phyloP scores from a whole-genome alignment of 2,329 filamentous ascomycete genomes.

The Leptographium radiaticola region DNA sequence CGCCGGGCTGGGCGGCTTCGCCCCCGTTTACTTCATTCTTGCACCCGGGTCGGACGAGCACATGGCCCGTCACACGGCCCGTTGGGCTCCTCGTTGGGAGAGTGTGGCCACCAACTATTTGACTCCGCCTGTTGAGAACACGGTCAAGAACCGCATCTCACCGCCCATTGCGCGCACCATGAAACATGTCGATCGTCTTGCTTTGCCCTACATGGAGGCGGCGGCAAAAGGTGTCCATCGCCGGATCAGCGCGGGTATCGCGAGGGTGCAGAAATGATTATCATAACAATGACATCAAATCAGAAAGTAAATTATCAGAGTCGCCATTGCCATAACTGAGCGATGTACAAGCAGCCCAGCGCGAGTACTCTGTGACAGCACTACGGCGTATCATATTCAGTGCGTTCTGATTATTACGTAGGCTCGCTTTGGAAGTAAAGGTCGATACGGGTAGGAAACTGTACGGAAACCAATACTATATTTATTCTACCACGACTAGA shows the following conservation, averaged over 20 bases:
- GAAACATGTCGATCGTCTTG: constrained; percentile 32
- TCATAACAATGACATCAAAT: too few relatives aligned
- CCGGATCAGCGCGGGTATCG: constrained; percentile 33
- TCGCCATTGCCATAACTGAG: too few relatives aligned
- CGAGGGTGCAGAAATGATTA: constrained; percentile 14
- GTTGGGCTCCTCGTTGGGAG: constrained; percentile 49
- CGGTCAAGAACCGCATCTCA: constrained; percentile 32
- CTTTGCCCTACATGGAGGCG: constrained; percentile 27
- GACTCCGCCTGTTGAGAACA: constrained; percentile 28
- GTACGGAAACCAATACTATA: too few relatives aligned
- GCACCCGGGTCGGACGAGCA: constrained; percentile 39
- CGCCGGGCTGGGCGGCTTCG: constrained; percentile 38
- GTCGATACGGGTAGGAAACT: too few relatives aligned
- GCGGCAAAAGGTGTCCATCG: constrained; percentile 35
- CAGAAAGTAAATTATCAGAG: too few relatives aligned
- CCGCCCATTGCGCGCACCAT: constrained; percentile 32
- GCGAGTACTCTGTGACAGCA: too few relatives aligned
- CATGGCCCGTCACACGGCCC: constrained; percentile 37
- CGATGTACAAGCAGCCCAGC: too few relatives aligned
- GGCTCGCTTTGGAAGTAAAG: too few relatives aligned
- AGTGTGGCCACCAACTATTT: constrained; percentile 42
- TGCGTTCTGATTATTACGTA: too few relatives aligned
- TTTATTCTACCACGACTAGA: too few relatives aligned
- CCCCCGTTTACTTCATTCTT: constrained; percentile 44
- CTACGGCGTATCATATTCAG: too few relatives aligned